Base-by-base conservation (phyloP, 352 stramenopile species). In the Phytophthora europaea region DNA sequence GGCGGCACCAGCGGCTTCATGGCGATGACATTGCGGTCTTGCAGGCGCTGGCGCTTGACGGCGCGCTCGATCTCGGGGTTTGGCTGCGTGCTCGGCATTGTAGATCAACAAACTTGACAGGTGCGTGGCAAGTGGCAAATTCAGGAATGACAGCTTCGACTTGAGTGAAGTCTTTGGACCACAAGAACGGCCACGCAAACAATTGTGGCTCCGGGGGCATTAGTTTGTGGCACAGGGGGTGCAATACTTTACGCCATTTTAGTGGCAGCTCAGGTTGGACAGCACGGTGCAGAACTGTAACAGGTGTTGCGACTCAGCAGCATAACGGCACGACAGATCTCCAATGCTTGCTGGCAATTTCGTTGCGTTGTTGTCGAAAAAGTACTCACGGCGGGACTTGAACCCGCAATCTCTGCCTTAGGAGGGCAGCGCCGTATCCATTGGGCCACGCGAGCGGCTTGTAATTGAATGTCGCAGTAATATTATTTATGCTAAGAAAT, bases 1-100 rank as follows among this genome's bases (percentile, higher is more conserved):
- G 88, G 88, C 36, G 88, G 85, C 31, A 94, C 78, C 20, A 94
- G 76, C 34, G 88, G 85, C 15, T 87, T 89, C 52, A 94, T 94
- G 48, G 76, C 90, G 18, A 86, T 78, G 36, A 94, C 84, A 67
- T 92, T 86, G 60, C 85, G 82, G 73, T 93, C 85, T 62, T 90
- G 81, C 23, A 93, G 83, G 59, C 89, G 89, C 60, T 82, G 82
- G 56, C 87, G 87, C 80, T 94, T 94, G 76, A 52, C 38, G 23
- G 75, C 34, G 54, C 71, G 82, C 16, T 89, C 78, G 7, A 61
- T 76, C 48, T 68, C 57, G 38, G 62, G 20, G 28, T 77, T 76
- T n/a, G 23, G 18, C 34, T 71, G 67, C 9, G 47, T 68, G 56
- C 67, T 78, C 9, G 72, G 65, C 74, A 85, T 89, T 53, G 65